phyloP scores from a whole-genome alignment of 2,329 filamentous ascomycete genomes.

The Curvularia sp. region DNA sequence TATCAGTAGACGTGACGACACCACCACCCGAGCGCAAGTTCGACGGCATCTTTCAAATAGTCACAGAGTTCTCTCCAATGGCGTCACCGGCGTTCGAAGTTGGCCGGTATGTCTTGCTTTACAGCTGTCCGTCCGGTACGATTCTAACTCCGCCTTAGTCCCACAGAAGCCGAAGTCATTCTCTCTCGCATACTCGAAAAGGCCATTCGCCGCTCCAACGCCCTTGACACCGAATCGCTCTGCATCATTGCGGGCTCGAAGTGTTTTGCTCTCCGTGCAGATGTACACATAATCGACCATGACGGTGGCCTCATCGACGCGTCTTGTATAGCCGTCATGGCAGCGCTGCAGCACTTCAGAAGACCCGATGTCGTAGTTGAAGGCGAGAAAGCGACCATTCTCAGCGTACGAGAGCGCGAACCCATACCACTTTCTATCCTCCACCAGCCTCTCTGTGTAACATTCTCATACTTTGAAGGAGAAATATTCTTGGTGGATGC shows the following conservation, averaged over 20 bases:
- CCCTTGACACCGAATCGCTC: slow-evolving; percentile 92
- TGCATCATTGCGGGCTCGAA: slow-evolving; percentile 91
- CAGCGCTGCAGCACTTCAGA: slow-evolving; percentile 88
- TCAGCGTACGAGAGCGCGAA: slow-evolving; percentile 82
- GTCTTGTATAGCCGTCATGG: slow-evolving; percentile 84
- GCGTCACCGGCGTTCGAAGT: slow-evolving; percentile 88
- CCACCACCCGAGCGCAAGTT: slow-evolving; percentile 89
- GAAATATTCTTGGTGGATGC: slow-evolving; percentile 76
- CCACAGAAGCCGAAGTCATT: slow-evolving; percentile 82
- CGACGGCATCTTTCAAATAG: slow-evolving; percentile 93
- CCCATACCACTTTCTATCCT: slow-evolving; percentile 89
- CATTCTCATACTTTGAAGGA: slow-evolving; percentile 83
- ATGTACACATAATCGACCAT: slow-evolving; percentile 88
- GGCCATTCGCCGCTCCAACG: slow-evolving; percentile 87
- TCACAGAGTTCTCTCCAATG: slow-evolving; percentile 90
- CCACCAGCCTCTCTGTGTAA: slow-evolving; percentile 90
- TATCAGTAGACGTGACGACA: slow-evolving; percentile 86
- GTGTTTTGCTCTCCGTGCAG: slow-evolving; percentile 89
- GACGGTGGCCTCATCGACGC: slow-evolving; percentile 91
- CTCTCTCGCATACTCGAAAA: slow-evolving; percentile 91
- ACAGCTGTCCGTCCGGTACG: slow-evolving; percentile 8
- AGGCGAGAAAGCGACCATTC: slow-evolving; percentile 83
- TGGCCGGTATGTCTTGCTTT: slow-evolving; percentile 63
- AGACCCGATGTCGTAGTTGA: slow-evolving; percentile 88
- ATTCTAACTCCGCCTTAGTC: slow-evolving; percentile 56